Evolutionary conservation across 768 basidiomycete genomes (phyloP).

Genomic region (Pleurotus sapidus): DNA sequence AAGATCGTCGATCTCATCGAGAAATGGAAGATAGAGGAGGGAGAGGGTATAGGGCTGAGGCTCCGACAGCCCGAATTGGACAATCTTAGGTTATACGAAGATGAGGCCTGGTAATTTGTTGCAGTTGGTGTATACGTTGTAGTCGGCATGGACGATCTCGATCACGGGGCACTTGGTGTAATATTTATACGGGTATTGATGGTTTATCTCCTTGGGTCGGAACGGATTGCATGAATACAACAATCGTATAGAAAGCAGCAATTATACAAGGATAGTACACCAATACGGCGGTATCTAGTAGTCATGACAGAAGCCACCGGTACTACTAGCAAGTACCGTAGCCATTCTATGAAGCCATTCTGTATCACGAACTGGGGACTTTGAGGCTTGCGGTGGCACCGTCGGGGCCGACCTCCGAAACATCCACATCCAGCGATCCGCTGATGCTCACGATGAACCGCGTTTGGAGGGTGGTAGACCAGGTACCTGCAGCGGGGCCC

Average conservation of each 20-base stretch:
- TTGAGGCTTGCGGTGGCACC: conserved; percentile 13
- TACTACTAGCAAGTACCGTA: no score
- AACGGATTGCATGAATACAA: no score
- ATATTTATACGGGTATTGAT: no score
- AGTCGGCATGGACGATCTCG: no score
- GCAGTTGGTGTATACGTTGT: neutral
- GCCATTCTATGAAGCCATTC: no score
- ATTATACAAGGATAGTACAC: no score
- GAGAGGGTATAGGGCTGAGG: neutral
- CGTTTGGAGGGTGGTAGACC: conserved; percentile 50
- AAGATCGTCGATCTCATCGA: conserved; percentile 4
- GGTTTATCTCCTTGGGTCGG: no score
- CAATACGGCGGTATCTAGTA: no score
- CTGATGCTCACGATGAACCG: conserved; percentile 33
- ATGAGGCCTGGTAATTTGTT: neutral
- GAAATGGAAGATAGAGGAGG: conserved; percentile 3
- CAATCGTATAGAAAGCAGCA: no score
- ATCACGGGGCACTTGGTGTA: no score
- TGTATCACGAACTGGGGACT: neutral
- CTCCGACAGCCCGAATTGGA: neutral
- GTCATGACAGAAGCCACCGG: no score
- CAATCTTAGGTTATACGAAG: neutral
- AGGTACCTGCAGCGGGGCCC: conserved; percentile 38
- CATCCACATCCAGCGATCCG: conserved; percentile 34
- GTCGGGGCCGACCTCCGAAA: conserved; percentile 33